Evolutionary conservation across 306 rosid species (phyloP), one percentile per base, ranked within the genome.

Genomic region (Dalbergia oliveri): DNA sequence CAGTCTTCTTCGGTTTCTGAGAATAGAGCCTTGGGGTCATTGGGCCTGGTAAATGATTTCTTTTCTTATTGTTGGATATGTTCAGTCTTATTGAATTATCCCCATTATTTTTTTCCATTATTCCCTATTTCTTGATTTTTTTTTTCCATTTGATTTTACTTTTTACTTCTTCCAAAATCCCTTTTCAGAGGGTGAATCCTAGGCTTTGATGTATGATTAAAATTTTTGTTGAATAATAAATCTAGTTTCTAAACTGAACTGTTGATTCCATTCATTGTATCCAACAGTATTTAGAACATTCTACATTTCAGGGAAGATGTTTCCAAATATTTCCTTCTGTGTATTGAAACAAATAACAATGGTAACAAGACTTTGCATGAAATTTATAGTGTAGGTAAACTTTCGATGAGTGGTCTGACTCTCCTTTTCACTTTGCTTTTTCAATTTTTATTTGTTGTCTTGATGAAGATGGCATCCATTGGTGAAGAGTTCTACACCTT

Each of bases 21-120:
- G 93, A 84, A 85, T 92, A 83, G 98, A 94, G 86, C 98, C 98
- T 79, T 94, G 98, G 98, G 98, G 97, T 79, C 88, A 90, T 78
- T 94, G 98, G 98, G 98, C 94, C 37, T 94, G 98, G 98, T 94
- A 81, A 84, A 82, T 66, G 65, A 50, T 39, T 45, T 66, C 0
- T 35, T 65, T 73, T 65, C 76, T 66, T 47, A 69, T 21, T 66
- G 69, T 69, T 49, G 68, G 31, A 43, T 66, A 41, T 51, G 73
- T 58, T 53, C 67, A 13, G 18, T 21, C 56, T 66, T 59, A 65
- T 73, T 58, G 70, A 49, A 37, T 58, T 66, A 44, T 76, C 75
- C 67, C 49, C 33, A 51, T 23, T 78, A 51, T 64, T 79, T 47
- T 21, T 63, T 37, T 47, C 31, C 3, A 26, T 26, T 26, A 26